Percentiles rank a stretch among this genome's conserved stretches.
These are phyloP conservation scores for Wallacemonas sp. DNA, from an alignment of 208 protist species.

Conservation along the genomic window DNA sequence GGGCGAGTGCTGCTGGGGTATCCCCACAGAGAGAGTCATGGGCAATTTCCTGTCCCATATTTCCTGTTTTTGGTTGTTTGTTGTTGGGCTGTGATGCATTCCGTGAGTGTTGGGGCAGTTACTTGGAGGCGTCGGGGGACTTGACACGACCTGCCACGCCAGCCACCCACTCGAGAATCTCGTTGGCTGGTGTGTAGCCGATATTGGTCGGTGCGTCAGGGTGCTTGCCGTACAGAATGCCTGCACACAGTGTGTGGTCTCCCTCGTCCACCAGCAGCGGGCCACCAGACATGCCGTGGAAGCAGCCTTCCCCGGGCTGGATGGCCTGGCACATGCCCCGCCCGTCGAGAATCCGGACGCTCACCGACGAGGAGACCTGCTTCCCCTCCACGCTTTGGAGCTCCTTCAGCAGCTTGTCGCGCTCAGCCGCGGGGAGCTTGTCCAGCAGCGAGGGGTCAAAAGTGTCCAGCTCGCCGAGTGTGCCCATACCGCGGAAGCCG, in stretches of 20 bases:
- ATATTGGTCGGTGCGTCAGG: slow-evolving; percentile 39
- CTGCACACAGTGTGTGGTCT: slow-evolving; percentile 37
- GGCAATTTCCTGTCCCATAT: no score
- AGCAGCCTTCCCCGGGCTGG: slow-evolving; percentile 40
- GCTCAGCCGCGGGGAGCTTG: slow-evolving; percentile 41
- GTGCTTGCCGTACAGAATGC: slow-evolving; percentile 78
- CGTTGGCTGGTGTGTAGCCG: slow-evolving; percentile 53
- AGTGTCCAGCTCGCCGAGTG: slow-evolving; percentile 74
- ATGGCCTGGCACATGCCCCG: slow-evolving; percentile 57
- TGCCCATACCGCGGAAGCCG: slow-evolving; percentile 64
- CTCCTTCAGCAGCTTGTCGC: slow-evolving; percentile 51
- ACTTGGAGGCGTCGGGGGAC: no score
- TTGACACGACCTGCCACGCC: slow-evolving; percentile 17
- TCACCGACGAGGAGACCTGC: slow-evolving; percentile 30
- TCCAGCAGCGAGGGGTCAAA: slow-evolving; percentile 70
- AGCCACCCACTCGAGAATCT: slow-evolving; percentile 46
- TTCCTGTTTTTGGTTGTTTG: no score
- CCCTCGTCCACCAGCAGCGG: slow-evolving; percentile 36
- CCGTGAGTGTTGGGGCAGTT: no score
- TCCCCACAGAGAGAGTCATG: no score
- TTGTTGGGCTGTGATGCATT: no score
- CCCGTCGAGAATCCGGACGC: slow-evolving; percentile 45
- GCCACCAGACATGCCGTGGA: slow-evolving; percentile 82
- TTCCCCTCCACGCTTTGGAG: slow-evolving; percentile 67
- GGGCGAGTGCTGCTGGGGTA: no score